Percentiles rank a stretch among this genome's conserved stretches.
Conservation (phyloP, 1,139 yeast species). For the Blastobotrys aristatus region DNA sequence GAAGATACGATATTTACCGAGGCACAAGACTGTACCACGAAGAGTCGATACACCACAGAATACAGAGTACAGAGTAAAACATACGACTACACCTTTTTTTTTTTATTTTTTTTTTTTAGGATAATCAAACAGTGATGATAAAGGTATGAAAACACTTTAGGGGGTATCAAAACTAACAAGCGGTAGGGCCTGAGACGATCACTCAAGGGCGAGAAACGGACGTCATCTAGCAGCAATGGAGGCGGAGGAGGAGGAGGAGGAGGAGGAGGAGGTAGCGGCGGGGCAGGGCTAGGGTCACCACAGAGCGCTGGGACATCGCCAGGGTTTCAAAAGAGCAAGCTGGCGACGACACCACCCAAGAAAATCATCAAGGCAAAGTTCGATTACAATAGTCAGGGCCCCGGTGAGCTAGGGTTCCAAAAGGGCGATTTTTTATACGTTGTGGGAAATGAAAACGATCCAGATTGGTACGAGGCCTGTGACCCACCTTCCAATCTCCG, state of each 20-base stretch:
- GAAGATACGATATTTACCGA: too few species aligned
- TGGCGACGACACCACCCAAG: constrained; percentile 49
- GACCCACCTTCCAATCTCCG: constrained; percentile 73
- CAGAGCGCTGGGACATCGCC: constrained; percentile 1
- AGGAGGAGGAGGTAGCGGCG: background rate
- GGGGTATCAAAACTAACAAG: background rate
- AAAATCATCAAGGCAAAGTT: constrained; percentile 80
- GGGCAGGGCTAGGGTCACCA: background rate
- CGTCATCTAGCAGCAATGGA: constrained; percentile 23
- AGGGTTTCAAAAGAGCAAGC: constrained; percentile 12
- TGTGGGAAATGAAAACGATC: constrained; percentile 52
- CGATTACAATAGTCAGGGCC: constrained; percentile 73
- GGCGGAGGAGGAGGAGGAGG: background rate
- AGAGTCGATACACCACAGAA: too few species aligned
- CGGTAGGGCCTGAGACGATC: constrained; percentile 35
- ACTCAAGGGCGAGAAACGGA: constrained; percentile 33
- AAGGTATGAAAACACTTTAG: background rate
- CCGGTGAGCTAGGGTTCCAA: constrained; percentile 71
- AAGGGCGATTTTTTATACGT: constrained; percentile 91
- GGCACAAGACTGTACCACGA: too few species aligned
- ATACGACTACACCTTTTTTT: too few species aligned
- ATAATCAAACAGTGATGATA: too few species aligned
- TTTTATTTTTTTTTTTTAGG: constrained; percentile 1
- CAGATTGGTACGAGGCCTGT: constrained; percentile 83
- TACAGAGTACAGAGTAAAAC: too few species aligned